Conservation (phyloP, 2,329 filamentous ascomycete genomes). For the Aspergillus caelatus region DNA sequence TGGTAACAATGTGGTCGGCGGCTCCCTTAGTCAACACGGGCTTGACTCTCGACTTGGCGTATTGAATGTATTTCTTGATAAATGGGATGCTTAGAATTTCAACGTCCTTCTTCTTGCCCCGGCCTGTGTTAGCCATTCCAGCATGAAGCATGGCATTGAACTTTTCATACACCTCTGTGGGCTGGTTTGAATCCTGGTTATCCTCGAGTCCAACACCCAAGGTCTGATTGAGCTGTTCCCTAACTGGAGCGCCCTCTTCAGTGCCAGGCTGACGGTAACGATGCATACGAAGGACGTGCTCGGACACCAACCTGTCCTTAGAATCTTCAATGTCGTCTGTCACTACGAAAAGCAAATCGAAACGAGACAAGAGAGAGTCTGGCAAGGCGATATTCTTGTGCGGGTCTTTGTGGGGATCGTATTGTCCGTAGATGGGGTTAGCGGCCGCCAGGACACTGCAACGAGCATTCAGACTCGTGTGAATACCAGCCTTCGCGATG, state of each 20-base stretch:
- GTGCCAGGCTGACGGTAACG: conserved; percentile 88
- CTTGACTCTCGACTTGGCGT: conserved; percentile 89
- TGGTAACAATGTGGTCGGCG: conserved; percentile 85
- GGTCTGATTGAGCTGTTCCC: conserved; percentile 81
- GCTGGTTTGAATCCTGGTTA: conserved; percentile 69
- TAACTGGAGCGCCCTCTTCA: conserved; percentile 91
- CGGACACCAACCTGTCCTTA: conserved; percentile 85
- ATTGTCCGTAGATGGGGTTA: conserved; percentile 97
- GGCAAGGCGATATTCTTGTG: conserved; percentile 98
- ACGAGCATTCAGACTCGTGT: conserved; percentile 93
- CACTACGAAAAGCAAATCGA: conserved; percentile 95
- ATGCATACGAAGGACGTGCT: conserved; percentile 97
- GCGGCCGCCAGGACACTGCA: conserved; percentile 96
- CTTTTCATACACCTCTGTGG: conserved; percentile 92
- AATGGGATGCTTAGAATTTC: conserved; percentile 96
- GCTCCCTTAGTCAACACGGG: conserved; percentile 88
- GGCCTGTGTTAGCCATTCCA: conserved; percentile 78
- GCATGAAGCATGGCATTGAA: conserved; percentile 95
- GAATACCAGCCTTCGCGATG: conserved; percentile 97
- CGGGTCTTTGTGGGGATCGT: conserved; percentile 97
- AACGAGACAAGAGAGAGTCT: conserved; percentile 95
- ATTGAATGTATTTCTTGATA: conserved; percentile 99
- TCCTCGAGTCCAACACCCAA: conserved; percentile 84
- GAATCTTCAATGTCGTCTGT: conserved; percentile 98
- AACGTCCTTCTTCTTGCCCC: conserved; percentile 73